phyloP scores from a whole-genome alignment of 2,329 filamentous ascomycete genomes.

The Aspergillus phoenicis region DNA sequence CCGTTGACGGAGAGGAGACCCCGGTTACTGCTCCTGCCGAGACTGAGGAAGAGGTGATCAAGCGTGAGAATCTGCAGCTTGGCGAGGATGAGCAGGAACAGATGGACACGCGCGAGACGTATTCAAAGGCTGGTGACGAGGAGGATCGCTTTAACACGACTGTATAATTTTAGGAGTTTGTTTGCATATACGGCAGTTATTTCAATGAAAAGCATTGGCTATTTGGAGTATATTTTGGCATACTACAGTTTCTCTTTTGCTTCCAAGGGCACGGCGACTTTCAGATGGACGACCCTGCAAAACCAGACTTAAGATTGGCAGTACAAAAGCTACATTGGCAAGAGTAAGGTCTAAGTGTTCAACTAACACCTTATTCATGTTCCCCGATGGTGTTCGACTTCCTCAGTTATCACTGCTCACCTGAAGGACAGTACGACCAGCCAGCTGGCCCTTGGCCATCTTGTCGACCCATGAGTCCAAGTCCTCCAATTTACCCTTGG shows the following conservation, averaged over 20 bases:
- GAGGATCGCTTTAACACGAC: conserved; percentile 52
- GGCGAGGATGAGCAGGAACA: conserved; percentile 46
- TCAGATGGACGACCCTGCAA: no score
- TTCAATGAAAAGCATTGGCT: conserved; percentile 8
- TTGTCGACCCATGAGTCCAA: conserved; percentile 15
- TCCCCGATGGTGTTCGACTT: not conserved
- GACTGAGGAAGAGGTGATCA: conserved; percentile 41
- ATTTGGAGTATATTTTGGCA: not conserved
- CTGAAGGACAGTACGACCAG: conserved; percentile 11
- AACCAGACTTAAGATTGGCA: no score
- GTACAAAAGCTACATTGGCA: no score
- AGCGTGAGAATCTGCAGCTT: conserved; percentile 42
- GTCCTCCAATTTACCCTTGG: conserved; percentile 13
- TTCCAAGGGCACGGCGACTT: not conserved
- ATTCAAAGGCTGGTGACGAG: conserved; percentile 48
- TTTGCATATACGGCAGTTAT: conserved; percentile 12
- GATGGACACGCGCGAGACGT: conserved; percentile 47
- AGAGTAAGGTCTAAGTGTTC: no score
- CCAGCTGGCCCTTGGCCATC: conserved; percentile 12
- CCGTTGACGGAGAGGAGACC: conserved; percentile 13
- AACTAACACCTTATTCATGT: no score
- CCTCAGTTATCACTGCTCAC: not conserved
- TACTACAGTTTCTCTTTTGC: not conserved
- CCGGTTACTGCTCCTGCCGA: conserved; percentile 23
- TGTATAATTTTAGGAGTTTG: conserved; percentile 36